Evolutionary conservation across 345 rosid genomes (phyloP), one percentile per base, ranked within the genome.

Genomic region (Anacardium occidentale): DNA sequence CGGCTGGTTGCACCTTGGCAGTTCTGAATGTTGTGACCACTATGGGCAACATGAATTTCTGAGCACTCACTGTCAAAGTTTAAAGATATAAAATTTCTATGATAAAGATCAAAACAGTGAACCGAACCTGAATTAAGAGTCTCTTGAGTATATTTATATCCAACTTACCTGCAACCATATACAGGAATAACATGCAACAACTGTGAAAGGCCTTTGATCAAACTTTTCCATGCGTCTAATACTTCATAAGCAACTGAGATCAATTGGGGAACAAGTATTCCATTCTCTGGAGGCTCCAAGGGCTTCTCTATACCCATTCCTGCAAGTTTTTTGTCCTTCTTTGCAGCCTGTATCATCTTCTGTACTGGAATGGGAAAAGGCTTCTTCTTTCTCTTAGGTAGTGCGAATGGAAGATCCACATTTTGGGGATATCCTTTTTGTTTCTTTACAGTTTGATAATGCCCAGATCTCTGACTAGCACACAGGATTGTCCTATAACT

Each of bases 301-400:
- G 83, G 93, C 85, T 85, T 87, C 79, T 94, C 97, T 42, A 91
- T 80, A 14, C 97, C 97, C 95, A 70, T 81, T 73, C 88, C 84
- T 6, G 92, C 97, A 70, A 90, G 94, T 76, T 84, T 90, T 81
- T 80, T 94, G 58, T 87, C 85, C 70, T 73, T 81, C 80, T 85
- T 85, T 20, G 88, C 91, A 47, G 77, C 87, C 74, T 80, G 85
- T 66, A 79, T 85, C 68, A 94, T 91, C 82, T 87, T 79, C 82
- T 78, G 88, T 50, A 90, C 50, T 51, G 96, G 94, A 74, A 94
- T 56, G 51, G 94, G 93, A 75, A 72, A 94, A 47, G 96, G 97
- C 69, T 94, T 94, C 86, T 94, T 94, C 91, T 90, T 84, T 40
- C 79, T 86, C 88, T 84, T 88, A 24, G 95, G 93, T 52, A 90